Conservation (phyloP, 331 rosid genomes). For the Quercus lobata region DNA sequence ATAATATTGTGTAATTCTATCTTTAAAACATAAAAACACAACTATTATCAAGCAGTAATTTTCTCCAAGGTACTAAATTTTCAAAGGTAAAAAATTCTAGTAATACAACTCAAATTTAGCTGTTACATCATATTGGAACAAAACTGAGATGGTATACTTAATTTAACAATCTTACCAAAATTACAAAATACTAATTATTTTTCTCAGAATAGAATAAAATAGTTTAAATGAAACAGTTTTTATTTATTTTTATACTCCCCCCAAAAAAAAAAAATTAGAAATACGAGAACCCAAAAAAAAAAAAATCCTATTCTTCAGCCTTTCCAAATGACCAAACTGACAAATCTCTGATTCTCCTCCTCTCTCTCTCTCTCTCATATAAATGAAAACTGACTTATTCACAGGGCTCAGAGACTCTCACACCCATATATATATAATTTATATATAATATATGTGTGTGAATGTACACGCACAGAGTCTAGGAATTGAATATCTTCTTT, state of each 20-base stretch:
- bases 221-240: too few species aligned
- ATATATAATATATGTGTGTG: too few species aligned
- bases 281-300: background rate
- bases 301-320: constrained; percentile 15
- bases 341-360: constrained; percentile 24
- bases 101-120: too few species aligned
- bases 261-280: background rate
- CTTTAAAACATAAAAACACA: too few species aligned
- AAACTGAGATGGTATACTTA: too few species aligned
- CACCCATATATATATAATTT: constrained; percentile 7
- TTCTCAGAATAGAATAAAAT: background rate
- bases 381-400: constrained; percentile 42
- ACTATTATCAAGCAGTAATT: too few species aligned
- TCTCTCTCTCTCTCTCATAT: background rate
- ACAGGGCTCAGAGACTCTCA: constrained; percentile 26
- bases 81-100: too few species aligned
- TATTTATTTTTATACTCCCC: background rate
- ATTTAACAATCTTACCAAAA: too few species aligned
- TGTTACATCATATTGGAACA: too few species aligned
- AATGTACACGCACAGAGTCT: background rate
- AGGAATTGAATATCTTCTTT: constrained; percentile 35
- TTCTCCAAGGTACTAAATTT: too few species aligned
- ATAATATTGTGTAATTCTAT: too few species aligned
- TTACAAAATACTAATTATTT: background rate
- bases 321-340: constrained; percentile 33